Conservation (phyloP, 805 yeast genomes). For the Myxozyma nipponensis region DNA sequence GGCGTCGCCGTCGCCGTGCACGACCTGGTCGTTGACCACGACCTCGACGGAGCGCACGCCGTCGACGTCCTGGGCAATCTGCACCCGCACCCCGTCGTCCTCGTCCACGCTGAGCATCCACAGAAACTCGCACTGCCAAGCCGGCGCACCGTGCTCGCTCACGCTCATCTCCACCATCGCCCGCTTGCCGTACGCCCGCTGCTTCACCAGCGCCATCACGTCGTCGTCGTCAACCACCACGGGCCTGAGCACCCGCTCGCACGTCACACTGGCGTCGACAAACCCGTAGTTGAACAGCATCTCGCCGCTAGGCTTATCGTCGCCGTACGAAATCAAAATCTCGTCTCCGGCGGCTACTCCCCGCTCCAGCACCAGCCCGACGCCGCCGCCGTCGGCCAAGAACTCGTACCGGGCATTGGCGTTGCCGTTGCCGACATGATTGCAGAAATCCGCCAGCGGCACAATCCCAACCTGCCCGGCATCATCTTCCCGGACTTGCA, state of each 20-base stretch:
- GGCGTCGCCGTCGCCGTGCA: constrained; percentile 9
- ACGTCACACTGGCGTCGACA: constrained; percentile 18
- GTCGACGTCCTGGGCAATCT: constrained; percentile 8
- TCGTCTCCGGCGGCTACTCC: constrained; percentile 28
- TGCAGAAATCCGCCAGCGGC: constrained; percentile 53
- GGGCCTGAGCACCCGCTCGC: constrained; percentile 16
- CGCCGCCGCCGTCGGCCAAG: constrained; percentile 35
- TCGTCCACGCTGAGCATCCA: constrained; percentile 21
- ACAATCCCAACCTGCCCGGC: constrained; percentile 44
- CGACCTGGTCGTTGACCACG: constrained; percentile 1
- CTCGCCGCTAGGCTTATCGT: constrained; percentile 37
- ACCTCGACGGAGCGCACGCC: constrained; percentile 14
- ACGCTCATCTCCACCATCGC: constrained; percentile 13
- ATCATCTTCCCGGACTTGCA: constrained; percentile 32
- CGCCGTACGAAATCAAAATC: constrained; percentile 39
- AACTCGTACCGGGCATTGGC: constrained; percentile 39
- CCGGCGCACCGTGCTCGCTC: constrained; percentile 1
- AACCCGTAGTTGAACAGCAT: constrained; percentile 42
- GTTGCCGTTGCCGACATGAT: constrained; percentile 38
- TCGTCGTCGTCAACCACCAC: constrained; percentile 9
- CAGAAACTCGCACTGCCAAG: constrained; percentile 26
- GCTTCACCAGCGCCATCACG: constrained; percentile 6
- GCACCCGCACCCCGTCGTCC: constrained; percentile 16
- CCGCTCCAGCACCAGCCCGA: constrained; percentile 6
- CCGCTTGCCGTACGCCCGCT: constrained; percentile 12